Conservation (phyloP, 768 basidiomycete genomes). For the Infundibulicybe gibba region DNA sequence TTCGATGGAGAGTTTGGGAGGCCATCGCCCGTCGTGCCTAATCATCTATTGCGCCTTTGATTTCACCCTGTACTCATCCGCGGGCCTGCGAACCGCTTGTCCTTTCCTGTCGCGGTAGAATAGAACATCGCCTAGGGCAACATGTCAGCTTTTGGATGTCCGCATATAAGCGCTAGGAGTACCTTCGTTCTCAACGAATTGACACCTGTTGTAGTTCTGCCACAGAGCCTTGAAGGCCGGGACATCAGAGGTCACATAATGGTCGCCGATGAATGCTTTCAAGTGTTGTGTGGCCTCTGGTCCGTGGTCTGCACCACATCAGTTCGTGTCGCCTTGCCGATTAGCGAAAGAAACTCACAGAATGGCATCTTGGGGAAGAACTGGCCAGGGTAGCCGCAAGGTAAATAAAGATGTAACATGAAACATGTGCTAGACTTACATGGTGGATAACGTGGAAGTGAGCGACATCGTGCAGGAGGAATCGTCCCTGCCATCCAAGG, state of each 20-base stretch:
- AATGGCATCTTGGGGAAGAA: conserved; percentile 42
- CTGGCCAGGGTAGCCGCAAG: conserved; percentile 8
- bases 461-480: conserved; percentile 46
- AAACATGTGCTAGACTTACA: conserved; percentile 5
- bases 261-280: conserved; percentile 30
- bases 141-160: conserved; percentile 1
- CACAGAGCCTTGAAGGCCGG: conserved; percentile 28
- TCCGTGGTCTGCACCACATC: conserved; percentile 25
- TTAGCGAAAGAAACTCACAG: conserved; percentile 22
- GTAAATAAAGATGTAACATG: background rate
- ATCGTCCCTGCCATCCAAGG: conserved; percentile 46
- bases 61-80: background rate
- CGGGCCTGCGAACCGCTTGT: conserved; percentile 4
- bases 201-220: conserved; percentile 27
- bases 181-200: conserved; percentile 40
- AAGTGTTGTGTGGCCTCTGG: conserved; percentile 33
- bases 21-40: no score
- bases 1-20: no score
- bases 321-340: background rate
- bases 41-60: background rate
- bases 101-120: conserved; percentile 22
- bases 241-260: conserved; percentile 26
- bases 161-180: conserved; percentile 4
- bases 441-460: conserved; percentile 44
- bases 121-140: conserved; percentile 16